Conservation (phyloP, 352 stramenopile species). For the Phytophthora hybrid region DNA sequence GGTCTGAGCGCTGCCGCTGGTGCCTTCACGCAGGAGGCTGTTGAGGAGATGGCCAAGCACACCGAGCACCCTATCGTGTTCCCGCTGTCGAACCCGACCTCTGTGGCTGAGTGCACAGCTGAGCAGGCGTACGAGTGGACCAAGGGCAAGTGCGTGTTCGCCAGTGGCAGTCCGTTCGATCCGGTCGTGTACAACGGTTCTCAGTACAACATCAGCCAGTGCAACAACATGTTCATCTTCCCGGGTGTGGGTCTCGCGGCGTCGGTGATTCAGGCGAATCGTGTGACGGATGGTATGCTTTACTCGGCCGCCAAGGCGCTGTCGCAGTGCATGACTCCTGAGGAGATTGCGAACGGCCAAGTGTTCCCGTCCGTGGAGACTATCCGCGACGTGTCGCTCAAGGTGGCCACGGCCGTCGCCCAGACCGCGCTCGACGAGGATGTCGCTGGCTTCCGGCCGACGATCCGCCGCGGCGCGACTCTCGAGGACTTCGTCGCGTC, state of each 20-base stretch:
- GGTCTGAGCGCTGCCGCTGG: slow-evolving; percentile 90
- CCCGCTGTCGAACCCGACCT: slow-evolving; percentile 97
- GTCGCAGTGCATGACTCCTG: slow-evolving; percentile 92
- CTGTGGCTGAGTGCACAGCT: slow-evolving; percentile 96
- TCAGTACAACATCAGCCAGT: slow-evolving; percentile 85
- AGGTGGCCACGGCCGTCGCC: slow-evolving; percentile 94
- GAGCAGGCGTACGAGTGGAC: slow-evolving; percentile 98
- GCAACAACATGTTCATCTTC: slow-evolving; percentile 99
- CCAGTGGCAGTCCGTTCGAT: slow-evolving; percentile 95
- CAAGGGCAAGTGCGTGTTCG: slow-evolving; percentile 95
- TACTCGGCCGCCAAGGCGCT: slow-evolving; percentile 95
- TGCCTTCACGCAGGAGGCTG: slow-evolving; percentile 88
- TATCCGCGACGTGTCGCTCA: slow-evolving; percentile 94
- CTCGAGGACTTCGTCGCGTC: slow-evolving; percentile 91
- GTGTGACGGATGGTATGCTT: slow-evolving; percentile 95
- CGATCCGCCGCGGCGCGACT: slow-evolving; percentile 74
- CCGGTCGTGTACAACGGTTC: slow-evolving; percentile 91
- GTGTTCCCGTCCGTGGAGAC: slow-evolving; percentile 95
- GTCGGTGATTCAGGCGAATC: slow-evolving; percentile 79
- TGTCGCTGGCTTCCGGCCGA: slow-evolving; percentile 79
- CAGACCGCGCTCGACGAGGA: slow-evolving; percentile 90
- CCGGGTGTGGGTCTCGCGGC: slow-evolving; percentile 95
- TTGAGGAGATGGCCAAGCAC: slow-evolving; percentile 91
- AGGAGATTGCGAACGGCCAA: slow-evolving; percentile 93
- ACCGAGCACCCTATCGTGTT: slow-evolving; percentile 96